Conservation (phyloP, 1,139 yeast species). For the Candida sp. region DNA sequence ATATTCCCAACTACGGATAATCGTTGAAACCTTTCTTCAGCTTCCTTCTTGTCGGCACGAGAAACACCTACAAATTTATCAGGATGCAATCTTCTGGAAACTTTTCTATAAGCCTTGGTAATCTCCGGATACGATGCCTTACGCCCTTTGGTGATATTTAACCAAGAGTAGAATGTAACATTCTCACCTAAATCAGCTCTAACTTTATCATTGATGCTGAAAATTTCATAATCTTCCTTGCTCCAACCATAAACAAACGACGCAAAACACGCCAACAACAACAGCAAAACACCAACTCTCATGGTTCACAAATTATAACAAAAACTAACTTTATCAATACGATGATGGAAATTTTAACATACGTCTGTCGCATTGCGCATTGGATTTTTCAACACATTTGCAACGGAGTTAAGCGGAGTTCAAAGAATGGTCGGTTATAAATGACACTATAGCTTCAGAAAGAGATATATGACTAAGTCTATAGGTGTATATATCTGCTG, state of each 20-base stretch:
- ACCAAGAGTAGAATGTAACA: conserved; percentile 67
- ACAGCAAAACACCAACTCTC: neutral
- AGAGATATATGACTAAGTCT: no score
- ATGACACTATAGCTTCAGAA: no score
- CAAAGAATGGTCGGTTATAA: no score
- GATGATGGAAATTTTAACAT: neutral
- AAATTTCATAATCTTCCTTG: conserved; percentile 76
- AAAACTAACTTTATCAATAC: neutral
- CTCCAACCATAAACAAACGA: conserved; percentile 31
- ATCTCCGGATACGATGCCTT: conserved; percentile 62
- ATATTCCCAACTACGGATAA: conserved; percentile 74
- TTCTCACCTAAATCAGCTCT: conserved; percentile 59
- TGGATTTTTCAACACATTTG: neutral
- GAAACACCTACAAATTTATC: conserved; percentile 57
- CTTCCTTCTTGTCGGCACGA: conserved; percentile 40
- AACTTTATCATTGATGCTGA: conserved; percentile 67
- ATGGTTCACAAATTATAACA: neutral
- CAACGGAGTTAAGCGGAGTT: no score
- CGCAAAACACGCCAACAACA: conserved; percentile 10
- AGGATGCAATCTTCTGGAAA: conserved; percentile 76
- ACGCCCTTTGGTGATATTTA: conserved; percentile 49
- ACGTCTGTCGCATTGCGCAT: neutral
- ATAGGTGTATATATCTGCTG: no score
- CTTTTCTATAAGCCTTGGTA: conserved; percentile 67
- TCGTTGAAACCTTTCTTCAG: conserved; percentile 65